These are phyloP conservation scores for Acacia concinna DNA, from an alignment of 331 rosid genomes.

Conservation along the genomic window DNA sequence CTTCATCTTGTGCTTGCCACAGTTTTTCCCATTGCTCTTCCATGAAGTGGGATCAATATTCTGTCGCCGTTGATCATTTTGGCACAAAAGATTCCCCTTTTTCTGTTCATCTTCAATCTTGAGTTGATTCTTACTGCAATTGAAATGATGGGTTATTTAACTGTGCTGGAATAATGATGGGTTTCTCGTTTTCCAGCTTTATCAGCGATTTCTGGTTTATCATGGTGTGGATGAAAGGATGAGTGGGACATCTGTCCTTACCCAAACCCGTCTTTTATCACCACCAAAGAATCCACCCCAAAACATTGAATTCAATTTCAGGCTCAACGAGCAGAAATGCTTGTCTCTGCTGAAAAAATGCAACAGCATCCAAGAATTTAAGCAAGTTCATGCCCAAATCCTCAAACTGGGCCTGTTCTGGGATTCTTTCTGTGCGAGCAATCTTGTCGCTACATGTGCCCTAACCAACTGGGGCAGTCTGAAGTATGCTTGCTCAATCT, in stretches of 20 bases:
- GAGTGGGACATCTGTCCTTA: constrained; percentile 77
- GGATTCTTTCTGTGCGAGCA: constrained; percentile 66
- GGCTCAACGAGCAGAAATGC: constrained; percentile 59
- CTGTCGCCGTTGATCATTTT: constrained; percentile 15
- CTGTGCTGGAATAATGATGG: constrained; percentile 21
- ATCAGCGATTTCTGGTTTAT: constrained; percentile 23
- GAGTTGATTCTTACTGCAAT: constrained; percentile 13
- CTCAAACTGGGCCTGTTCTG: constrained; percentile 59
- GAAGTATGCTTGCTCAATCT: constrained; percentile 88
- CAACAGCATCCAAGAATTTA: constrained; percentile 63
- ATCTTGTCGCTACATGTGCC: constrained; percentile 69
- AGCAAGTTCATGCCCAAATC: constrained; percentile 69
- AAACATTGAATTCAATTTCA: constrained; percentile 44
- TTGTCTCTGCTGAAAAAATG: constrained; percentile 60
- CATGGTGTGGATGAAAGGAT: constrained; percentile 60
- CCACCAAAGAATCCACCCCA: constrained; percentile 47
- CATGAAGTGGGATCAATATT: background rate
- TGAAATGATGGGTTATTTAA: constrained; percentile 22
- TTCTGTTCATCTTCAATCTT: constrained; percentile 28
- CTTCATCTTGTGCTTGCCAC: constrained; percentile 16
- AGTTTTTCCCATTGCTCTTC: background rate
- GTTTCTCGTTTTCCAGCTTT: background rate
- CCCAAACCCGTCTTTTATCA: constrained; percentile 49
- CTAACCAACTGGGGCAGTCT: constrained; percentile 78
- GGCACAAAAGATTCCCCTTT: constrained; percentile 5